Conservation (phyloP, 176 grass and related monocot genomes). For the Canna indica region DNA sequence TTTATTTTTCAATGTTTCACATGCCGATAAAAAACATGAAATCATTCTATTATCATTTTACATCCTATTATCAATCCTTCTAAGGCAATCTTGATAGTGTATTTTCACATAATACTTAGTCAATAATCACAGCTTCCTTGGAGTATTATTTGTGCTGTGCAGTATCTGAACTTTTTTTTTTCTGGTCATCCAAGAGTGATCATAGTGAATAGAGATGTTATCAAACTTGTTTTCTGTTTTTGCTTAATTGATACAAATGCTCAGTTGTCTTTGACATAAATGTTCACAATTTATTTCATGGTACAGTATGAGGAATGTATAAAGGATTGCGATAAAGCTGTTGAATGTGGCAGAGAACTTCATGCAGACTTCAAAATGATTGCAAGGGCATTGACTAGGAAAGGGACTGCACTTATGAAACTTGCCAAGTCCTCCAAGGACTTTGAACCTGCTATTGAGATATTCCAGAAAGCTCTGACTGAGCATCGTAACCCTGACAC, state of each 20-base stretch:
- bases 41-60: neutral
- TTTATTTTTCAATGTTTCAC: neutral
- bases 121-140: too few species aligned
- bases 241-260: neutral
- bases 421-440: conserved; percentile 80
- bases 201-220: neutral
- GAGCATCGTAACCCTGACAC: conserved; percentile 96
- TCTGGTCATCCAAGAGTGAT: too few species aligned
- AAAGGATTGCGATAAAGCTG: conserved; percentile 89
- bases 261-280: neutral
- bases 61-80: too few species aligned
- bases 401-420: conserved; percentile 86
- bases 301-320: conserved; percentile 84
- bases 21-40: neutral
- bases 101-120: too few species aligned
- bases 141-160: too few species aligned
- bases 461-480: conserved; percentile 91
- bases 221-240: neutral
- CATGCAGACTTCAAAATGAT: conserved; percentile 94
- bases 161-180: too few species aligned
- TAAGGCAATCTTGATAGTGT: too few species aligned
- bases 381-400: conserved; percentile 88
- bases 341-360: conserved; percentile 94
- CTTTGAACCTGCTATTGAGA: conserved; percentile 69
- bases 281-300: neutral